Percentiles rank a stretch among this genome's conserved stretches.
phyloP scores from a whole-genome alignment of 805 yeast species.

The Scheffersomyces ergatensis region DNA sequence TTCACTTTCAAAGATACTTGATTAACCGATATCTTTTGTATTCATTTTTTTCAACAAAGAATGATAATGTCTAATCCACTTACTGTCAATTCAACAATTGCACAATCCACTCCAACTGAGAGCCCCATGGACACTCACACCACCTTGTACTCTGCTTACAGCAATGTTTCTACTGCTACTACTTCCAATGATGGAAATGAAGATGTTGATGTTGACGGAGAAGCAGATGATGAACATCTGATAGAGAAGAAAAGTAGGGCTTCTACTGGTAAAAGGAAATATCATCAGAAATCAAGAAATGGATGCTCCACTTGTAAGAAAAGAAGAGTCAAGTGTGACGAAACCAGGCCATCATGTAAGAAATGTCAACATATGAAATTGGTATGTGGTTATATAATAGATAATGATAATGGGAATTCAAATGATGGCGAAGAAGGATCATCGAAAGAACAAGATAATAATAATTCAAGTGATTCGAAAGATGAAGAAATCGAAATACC shows the following conservation, averaged over 20 bases:
- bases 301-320: slow-evolving; percentile 90
- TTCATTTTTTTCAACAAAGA: not conserved
- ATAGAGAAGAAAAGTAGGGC: slow-evolving; percentile 8
- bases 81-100: slow-evolving; percentile 1
- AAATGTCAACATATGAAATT: slow-evolving; percentile 80
- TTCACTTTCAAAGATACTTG: too few relatives aligned
- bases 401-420: slow-evolving; percentile 6
- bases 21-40: too few relatives aligned
- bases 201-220: too few relatives aligned
- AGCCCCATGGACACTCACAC: not conserved
- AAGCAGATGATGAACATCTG: not conserved
- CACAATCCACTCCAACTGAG: too few relatives aligned
- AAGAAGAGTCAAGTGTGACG: slow-evolving; percentile 92
- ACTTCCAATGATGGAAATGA: not conserved
- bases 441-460: not conserved
- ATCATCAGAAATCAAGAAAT: slow-evolving; percentile 82
- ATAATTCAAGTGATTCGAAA: not conserved
- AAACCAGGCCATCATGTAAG: slow-evolving; percentile 70
- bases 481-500: not conserved
- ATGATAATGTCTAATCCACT: not conserved
- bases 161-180: not conserved
- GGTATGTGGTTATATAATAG: slow-evolving; percentile 60
- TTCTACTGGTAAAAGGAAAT: slow-evolving; percentile 74
- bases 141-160: not conserved
- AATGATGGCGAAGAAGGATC: not conserved